These are phyloP conservation scores for Dissophora globulifera DNA, from an alignment of 192 early-diverging fungal species.

Conservation along the genomic window DNA sequence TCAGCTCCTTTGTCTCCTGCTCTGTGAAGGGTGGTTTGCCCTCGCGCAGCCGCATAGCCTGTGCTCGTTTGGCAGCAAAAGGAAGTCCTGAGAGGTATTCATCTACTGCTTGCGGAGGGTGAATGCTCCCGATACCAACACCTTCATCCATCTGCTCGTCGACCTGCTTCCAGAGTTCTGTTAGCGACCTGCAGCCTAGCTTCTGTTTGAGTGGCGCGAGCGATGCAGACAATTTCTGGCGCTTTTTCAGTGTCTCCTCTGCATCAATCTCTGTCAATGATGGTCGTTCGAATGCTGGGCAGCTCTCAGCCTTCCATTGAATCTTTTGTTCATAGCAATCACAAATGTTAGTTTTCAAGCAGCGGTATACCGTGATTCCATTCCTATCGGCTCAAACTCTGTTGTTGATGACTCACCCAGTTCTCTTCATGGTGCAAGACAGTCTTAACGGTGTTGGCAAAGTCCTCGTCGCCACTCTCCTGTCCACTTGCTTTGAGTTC, in stretches of 20 bases:
- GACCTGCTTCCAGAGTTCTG: slow-evolving; percentile 51
- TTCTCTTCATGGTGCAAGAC: slow-evolving; percentile 77
- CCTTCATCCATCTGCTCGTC: slow-evolving; percentile 46
- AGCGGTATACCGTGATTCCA: too few species aligned
- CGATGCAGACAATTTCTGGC: slow-evolving; percentile 42
- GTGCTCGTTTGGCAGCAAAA: background rate
- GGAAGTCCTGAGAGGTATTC: slow-evolving; percentile 36
- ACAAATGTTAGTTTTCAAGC: too few species aligned
- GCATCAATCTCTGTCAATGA: slow-evolving; percentile 55
- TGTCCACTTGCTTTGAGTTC: slow-evolving; percentile 63
- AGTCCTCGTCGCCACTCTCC: slow-evolving; percentile 66
- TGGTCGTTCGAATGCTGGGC: slow-evolving; percentile 74
- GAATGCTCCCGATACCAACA: slow-evolving; percentile 21
- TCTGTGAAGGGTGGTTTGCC: slow-evolving; percentile 3
- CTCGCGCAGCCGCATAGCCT: background rate
- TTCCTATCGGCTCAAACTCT: too few species aligned
- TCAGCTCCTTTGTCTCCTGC: slow-evolving; percentile 10
- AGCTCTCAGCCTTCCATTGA: slow-evolving; percentile 84
- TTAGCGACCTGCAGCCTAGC: slow-evolving; percentile 23
- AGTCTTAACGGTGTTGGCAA: slow-evolving; percentile 71
- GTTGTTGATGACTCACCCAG: slow-evolving; percentile 65
- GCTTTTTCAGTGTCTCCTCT: slow-evolving; percentile 29
- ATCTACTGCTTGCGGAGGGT: slow-evolving; percentile 27
- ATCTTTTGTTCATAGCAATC: too few species aligned
- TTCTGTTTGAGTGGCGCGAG: slow-evolving; percentile 29